Percentiles rank a stretch among this genome's conserved stretches.
phyloP scores from a whole-genome alignment of 768 basidiomycete species.

The Termitomyces sp. region DNA sequence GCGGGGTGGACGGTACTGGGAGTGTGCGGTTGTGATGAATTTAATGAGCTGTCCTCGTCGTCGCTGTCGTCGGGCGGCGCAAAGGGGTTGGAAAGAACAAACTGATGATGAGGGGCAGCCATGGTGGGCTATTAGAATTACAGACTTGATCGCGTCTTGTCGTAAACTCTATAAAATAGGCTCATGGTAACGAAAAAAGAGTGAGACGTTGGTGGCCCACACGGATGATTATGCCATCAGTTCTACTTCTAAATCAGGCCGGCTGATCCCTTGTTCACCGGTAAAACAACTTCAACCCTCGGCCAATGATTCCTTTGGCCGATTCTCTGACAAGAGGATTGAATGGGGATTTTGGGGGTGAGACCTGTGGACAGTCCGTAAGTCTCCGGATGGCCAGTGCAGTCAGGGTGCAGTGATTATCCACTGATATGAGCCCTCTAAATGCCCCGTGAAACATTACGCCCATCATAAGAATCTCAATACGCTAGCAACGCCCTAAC shows the following conservation, averaged over 20 bases:
- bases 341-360: too few relatives aligned
- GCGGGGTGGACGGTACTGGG: conserved; percentile 4
- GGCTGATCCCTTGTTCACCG: not conserved
- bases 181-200: not conserved
- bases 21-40: conserved; percentile 7
- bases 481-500: too few relatives aligned
- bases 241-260: not conserved
- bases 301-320: not conserved
- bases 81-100: conserved; percentile 16
- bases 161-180: not conserved
- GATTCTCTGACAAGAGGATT: too few relatives aligned
- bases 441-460: too few relatives aligned
- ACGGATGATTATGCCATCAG: not conserved
- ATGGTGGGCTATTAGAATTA: not conserved
- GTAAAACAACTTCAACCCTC: too few relatives aligned
- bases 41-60: conserved; percentile 9
- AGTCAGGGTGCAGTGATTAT: too few relatives aligned
- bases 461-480: too few relatives aligned
- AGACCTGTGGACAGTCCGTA: too few relatives aligned
- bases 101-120: conserved; percentile 7
- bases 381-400: too few relatives aligned
- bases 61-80: conserved; percentile 4
- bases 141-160: not conserved
- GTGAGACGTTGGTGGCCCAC: not conserved
- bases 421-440: too few relatives aligned